These are phyloP conservation scores for Solanum hybrid DNA, from an alignment of 305 asterid genomes.

Conservation along the genomic window DNA sequence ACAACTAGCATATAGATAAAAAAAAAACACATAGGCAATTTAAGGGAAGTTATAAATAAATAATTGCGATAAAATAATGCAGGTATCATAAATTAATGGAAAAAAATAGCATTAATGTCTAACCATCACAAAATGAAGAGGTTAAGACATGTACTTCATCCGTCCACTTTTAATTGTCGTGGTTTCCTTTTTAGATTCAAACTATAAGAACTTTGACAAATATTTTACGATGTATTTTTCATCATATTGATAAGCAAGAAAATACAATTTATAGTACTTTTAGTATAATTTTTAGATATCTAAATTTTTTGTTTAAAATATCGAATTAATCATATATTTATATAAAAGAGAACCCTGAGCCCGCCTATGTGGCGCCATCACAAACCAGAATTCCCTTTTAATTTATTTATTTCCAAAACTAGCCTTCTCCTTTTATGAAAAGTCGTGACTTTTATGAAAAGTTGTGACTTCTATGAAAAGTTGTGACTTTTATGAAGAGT, in stretches of 20 bases:
- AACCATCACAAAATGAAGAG: background rate
- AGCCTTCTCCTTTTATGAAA: no score
- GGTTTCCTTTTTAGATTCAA: background rate
- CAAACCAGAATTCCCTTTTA: no score
- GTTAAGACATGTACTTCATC: background rate
- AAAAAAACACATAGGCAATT: background rate
- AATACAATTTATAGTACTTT: background rate
- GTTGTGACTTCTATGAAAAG: no score
- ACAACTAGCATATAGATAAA: background rate
- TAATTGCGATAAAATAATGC: background rate
- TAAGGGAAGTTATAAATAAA: no score
- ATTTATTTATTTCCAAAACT: no score
- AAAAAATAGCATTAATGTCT: background rate
- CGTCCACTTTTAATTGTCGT: background rate
- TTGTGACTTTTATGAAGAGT: no score
- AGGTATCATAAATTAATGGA: background rate
- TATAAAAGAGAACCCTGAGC: no score
- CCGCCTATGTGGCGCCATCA: no score
- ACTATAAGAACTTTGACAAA: background rate
- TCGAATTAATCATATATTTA: background rate
- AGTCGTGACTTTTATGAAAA: no score
- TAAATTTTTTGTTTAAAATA: no score
- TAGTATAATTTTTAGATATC: background rate
- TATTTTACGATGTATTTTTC: no score
- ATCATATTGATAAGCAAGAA: background rate